Evolutionary conservation across 306 rosid species (phyloP).

Genomic region (Amphicarpaea edgeworthii): DNA sequence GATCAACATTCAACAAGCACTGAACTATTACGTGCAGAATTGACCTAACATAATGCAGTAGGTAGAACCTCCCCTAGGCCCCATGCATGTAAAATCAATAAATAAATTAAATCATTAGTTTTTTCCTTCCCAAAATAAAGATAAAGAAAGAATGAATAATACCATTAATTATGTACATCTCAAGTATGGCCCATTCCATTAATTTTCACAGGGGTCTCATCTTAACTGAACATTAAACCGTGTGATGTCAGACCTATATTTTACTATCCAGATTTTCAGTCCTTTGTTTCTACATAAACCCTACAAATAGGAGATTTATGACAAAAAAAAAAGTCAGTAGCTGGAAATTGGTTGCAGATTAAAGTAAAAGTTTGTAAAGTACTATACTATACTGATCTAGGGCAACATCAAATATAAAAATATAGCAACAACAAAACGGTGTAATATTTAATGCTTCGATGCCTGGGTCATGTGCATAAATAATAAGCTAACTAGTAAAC

Average conservation of each 20-base stretch:
- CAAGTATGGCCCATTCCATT: slow-evolving; percentile 7
- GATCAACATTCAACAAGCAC: background rate
- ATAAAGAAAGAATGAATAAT: slow-evolving; percentile 14
- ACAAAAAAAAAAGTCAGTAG: slow-evolving; percentile 38
- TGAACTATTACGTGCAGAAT: background rate
- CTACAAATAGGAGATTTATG: slow-evolving; percentile 28
- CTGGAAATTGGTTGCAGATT: slow-evolving; percentile 41
- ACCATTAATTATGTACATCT: slow-evolving; percentile 2
- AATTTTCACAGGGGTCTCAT: background rate
- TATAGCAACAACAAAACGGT: slow-evolving; percentile 28
- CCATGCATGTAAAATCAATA: background rate
- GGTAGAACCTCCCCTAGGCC: background rate
- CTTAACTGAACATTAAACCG: slow-evolving; percentile 20
- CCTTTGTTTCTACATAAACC: background rate
- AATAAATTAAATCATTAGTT: no score
- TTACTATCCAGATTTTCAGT: slow-evolving; percentile 10
- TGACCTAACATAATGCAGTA: slow-evolving; percentile 3
- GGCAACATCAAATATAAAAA: slow-evolving; percentile 25
- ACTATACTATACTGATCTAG: slow-evolving; percentile 1
- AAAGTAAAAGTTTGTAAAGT: slow-evolving; percentile 32
- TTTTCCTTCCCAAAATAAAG: background rate
- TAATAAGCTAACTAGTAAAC: slow-evolving; percentile 1
- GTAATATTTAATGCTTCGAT: slow-evolving; percentile 47
- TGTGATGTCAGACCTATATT: slow-evolving; percentile 39
- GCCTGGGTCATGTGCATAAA: slow-evolving; percentile 19